phyloP scores from a whole-genome alignment of 306 rosid species.

The Prunus dulcis region DNA sequence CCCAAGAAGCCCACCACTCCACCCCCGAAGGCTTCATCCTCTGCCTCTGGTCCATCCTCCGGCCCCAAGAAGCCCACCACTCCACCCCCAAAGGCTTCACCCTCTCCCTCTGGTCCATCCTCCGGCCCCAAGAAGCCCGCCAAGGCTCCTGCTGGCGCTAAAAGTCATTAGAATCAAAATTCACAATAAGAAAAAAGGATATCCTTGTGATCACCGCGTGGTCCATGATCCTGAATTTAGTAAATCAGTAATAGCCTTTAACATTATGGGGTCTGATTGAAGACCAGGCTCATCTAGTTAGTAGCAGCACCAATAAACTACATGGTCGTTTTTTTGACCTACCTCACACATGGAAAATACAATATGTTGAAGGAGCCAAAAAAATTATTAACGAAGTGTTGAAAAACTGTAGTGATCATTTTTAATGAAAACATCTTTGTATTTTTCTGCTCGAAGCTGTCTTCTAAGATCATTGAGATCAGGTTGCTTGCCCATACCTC shows the following conservation, averaged over 20 bases:
- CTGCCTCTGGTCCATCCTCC: not conserved
- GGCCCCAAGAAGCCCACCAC: not conserved
- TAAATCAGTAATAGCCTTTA: not conserved
- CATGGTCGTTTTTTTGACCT: not conserved
- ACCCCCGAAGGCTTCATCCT: not conserved
- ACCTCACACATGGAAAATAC: not conserved
- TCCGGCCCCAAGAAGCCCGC: not conserved
- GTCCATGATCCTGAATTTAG: not conserved
- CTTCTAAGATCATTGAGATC: not conserved
- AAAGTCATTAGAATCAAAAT: not conserved
- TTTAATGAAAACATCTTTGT: not conserved
- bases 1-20: not conserved
- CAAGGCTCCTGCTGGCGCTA: not conserved
- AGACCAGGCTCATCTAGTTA: not conserved
- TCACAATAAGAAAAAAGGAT: not conserved
- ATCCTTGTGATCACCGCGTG: not conserved
- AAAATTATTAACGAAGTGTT: not conserved
- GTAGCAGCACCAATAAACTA: not conserved
- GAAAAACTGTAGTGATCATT: not conserved
- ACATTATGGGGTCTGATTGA: not conserved
- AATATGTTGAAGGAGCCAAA: not conserved
- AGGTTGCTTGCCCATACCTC: not conserved
- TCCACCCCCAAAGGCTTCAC: not conserved
- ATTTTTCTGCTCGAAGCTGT: not conserved
- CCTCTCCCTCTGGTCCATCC: not conserved